Evolutionary conservation across 2,329 filamentous ascomycete genomes (phyloP), one percentile per base, ranked within the genome.

Genomic region (Dendrostoma leiphaemia): DNA sequence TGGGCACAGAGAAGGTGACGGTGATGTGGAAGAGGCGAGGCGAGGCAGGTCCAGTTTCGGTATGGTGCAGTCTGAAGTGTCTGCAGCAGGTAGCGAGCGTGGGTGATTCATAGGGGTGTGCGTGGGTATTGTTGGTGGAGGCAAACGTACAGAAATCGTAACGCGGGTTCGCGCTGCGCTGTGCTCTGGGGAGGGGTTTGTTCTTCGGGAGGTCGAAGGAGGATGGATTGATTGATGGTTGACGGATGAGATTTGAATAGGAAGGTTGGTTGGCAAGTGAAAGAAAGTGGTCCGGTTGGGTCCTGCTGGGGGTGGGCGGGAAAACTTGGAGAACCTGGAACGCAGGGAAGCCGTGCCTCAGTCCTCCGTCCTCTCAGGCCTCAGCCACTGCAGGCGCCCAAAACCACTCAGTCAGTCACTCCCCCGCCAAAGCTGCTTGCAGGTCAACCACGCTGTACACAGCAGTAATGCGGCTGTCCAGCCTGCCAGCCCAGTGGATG

Each of bases 1-100:
- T 13, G 19, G 44, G 44, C 29, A 46, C 28, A n/a, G 19, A n/a
- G 19, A 32, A 19, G 50, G 53, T 52, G n/a, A 60, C 54, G 53
- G 44, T 48, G 53, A 52, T 44, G 44, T 47, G 6, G 24, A 28
- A 28, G 40, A 44, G 40, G 40, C 40, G 47, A 40, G 35, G 35
- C 35, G 26, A 40, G 48, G 34, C 7, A 43, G 38, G 31, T 15
- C 40, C 28, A 29, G 17, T 19, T 32, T 15, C 15, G 28, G 29
- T 29, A 51, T 29, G 38, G 31, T 51, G 38, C 48, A 44, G 32
- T 13, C 24, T 34, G 35, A 21, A 35, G n/a, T n/a, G n/a, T n/a
- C n/a, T n/a, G n/a, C n/a, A n/a, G n/a, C n/a, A n/a, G n/a, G n/a
- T n/a, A n/a, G n/a, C n/a, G n/a, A n/a, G n/a, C n/a, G n/a, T n/a